phyloP scores from a whole-genome alignment of 768 basidiomycete species.

The Termitomyces sp. region DNA sequence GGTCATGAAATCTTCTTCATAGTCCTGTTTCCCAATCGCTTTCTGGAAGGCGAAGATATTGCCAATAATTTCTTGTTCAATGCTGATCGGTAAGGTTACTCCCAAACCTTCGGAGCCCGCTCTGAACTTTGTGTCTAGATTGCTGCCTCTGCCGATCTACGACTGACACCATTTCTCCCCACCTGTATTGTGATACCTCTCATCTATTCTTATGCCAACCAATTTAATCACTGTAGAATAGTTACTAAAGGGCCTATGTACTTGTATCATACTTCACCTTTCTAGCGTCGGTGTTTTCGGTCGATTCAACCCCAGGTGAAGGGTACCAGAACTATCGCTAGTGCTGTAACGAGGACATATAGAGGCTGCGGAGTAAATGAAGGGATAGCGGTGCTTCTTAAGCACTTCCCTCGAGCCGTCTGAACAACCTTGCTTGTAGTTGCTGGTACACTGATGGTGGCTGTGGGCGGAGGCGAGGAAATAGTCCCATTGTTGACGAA shows the following conservation, averaged over 20 bases:
- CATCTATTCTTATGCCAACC: background rate
- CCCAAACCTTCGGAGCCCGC: conserved; percentile 11
- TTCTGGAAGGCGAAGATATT: conserved; percentile 90
- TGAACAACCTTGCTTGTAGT: conserved; percentile 22
- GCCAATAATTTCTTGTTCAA: conserved; percentile 94
- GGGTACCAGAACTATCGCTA: background rate
- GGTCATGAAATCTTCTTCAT: background rate
- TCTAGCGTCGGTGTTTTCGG: background rate
- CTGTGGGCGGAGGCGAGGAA: conserved; percentile 8
- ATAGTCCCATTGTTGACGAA: conserved; percentile 22
- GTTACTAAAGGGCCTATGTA: background rate
- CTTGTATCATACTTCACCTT: background rate
- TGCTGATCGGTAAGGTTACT: conserved; percentile 62
- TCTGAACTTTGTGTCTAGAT: conserved; percentile 30
- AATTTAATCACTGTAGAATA: background rate
- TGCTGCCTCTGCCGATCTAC: conserved; percentile 77
- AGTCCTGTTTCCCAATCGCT: conserved; percentile 85
- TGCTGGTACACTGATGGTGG: conserved; percentile 22
- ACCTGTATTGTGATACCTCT: background rate
- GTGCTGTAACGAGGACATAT: background rate
- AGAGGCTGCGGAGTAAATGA: background rate
- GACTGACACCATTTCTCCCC: conserved; percentile 32
- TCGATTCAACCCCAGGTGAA: background rate
- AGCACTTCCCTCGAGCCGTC: conserved; percentile 25
- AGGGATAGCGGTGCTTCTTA: conserved; percentile 11